Evolutionary conservation across 176 grass and related monocot genomes (phyloP), one percentile per base, ranked within the genome.

Genomic region (Rhipidocladum racemiflorum): DNA sequence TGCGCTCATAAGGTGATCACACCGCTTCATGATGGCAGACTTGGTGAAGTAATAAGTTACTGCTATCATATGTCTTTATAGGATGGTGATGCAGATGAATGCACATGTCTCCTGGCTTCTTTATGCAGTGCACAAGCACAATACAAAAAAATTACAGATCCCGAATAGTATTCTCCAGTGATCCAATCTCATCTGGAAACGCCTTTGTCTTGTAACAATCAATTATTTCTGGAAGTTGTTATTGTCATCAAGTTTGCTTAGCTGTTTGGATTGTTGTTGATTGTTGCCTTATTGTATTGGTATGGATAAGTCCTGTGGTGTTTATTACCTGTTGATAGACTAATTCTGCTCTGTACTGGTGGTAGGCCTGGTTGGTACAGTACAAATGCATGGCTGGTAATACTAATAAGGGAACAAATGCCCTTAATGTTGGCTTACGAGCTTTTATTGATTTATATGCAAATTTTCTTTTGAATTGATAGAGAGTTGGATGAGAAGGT

Each of bases 401-500:
- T 9, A 75, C 10, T 39, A 59, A 27, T 2, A 50, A 68, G n/a
- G 0, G 20, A 50, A 73, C 7, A 2, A 1, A 7, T 61, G 10
- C 1, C 27, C 23, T 70, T 55, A 63, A 25, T 38, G 34, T 39
- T 89, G 65, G 17, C 54, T 54, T 54, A 44, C 16, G 36, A 8
- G 1, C 20, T 44, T 75, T 62, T 32, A 40, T n/a, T 53, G 54
- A 61, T 82, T 56, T 71, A 14, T 32, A 44, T 74, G 5, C 2
- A 24, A 5, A 13, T 73, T 25, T 28, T 5, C 6, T 71, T 49
- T 86, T 94, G 43, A 78, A 85, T 82, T 87, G 21, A 59, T 78
- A 99, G 96, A 48, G 96, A 99, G 44, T 86, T 95, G 49, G 92
- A 99, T 77, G 87, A 89, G 70, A 99, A 99, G 60, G 39, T 99